phyloP scores from a whole-genome alignment of 768 basidiomycete species.

The Xerocomus potaroensis region DNA sequence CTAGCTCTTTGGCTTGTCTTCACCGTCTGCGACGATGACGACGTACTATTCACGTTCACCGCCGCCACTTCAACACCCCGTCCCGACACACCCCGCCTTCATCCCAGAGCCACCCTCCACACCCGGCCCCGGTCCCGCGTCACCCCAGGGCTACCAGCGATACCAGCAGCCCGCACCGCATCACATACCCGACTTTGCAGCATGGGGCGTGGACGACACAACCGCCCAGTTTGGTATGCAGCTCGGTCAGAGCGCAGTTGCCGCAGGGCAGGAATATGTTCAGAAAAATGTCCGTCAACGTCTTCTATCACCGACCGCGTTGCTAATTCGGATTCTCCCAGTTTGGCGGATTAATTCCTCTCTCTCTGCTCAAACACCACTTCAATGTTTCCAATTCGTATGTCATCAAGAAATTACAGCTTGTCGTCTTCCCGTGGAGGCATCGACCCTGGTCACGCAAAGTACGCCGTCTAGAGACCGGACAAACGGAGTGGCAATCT shows the following conservation, averaged over 20 bases:
- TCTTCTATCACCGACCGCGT: conserved; percentile 1
- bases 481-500: conserved; percentile 71
- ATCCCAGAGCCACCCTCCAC: conserved; percentile 82
- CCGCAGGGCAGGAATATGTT: conserved; percentile 93
- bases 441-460: conserved; percentile 85
- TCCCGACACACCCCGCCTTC: conserved; percentile 82
- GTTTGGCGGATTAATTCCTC: conserved; percentile 79
- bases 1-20: too few relatives aligned
- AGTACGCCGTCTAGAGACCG: conserved; percentile 57
- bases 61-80: conserved; percentile 82
- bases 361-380: conserved; percentile 76
- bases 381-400: conserved; percentile 98
- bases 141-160: conserved; percentile 49
- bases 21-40: conserved; percentile 12
- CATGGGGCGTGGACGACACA: conserved; percentile 87
- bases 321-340: conserved; percentile 25
- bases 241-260: conserved; percentile 85
- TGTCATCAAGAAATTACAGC: conserved; percentile 81
- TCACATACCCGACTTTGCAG: conserved; percentile 47
- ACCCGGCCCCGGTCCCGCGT: conserved; percentile 59
- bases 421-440: conserved; percentile 94
- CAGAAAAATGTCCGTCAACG: conserved; percentile 75
- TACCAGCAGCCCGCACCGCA: conserved; percentile 34
- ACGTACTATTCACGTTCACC: conserved; percentile 53
- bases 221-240: conserved; percentile 97